Conservation (phyloP, 202 grass and related monocot species). For the Schoenoplectus triqueter region DNA sequence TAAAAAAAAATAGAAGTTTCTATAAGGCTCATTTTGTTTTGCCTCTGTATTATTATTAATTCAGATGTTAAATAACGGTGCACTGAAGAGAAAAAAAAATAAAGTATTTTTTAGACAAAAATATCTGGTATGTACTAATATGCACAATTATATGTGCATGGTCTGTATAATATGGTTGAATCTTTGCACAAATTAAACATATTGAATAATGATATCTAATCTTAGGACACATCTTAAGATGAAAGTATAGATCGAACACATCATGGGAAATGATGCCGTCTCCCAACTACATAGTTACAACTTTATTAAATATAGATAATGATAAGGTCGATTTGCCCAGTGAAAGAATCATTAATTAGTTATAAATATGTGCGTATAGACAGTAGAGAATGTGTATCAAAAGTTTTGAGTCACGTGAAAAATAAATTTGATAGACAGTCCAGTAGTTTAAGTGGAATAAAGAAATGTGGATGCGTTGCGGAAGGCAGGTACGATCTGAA, state of each 20-base stretch:
- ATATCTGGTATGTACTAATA: no score
- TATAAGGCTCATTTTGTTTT: no score
- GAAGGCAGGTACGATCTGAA: conserved; percentile 29
- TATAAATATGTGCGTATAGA: neutral
- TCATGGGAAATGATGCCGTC: neutral
- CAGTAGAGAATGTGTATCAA: conserved; percentile 3
- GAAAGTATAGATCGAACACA: neutral
- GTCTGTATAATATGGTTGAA: neutral
- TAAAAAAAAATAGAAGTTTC: no score
- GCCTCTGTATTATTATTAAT: no score
- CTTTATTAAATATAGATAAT: neutral
- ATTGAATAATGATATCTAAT: neutral
- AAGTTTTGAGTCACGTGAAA: neutral
- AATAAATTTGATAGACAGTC: neutral
- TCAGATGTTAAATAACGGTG: no score
- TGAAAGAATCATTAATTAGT: neutral
- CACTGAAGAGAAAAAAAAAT: no score
- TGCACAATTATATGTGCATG: neutral
- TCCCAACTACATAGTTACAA: neutral
- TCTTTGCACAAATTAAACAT: neutral
- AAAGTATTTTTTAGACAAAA: no score
- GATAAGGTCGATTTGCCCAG: neutral
- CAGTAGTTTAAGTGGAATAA: conserved; percentile 8
- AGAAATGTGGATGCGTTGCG: neutral
- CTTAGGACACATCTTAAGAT: neutral